These are phyloP conservation scores for Vanrija pseudolonga DNA, from an alignment of 1,284 basidiomycete species.

Conservation along the genomic window DNA sequence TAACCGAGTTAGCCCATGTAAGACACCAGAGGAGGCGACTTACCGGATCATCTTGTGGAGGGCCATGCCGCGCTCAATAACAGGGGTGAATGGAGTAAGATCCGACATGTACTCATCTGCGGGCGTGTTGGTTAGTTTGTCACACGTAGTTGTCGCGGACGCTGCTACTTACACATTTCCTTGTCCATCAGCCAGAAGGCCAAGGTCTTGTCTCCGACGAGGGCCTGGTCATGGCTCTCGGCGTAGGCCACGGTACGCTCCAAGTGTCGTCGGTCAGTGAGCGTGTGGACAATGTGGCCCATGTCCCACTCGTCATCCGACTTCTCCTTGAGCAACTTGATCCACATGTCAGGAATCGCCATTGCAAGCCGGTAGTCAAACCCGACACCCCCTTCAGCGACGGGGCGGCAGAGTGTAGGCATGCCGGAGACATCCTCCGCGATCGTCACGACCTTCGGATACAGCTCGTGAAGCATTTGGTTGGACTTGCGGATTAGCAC, in stretches of 20 bases:
- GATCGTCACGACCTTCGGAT: constrained; percentile 79
- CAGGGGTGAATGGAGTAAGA: constrained; percentile 73
- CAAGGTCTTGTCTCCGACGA: constrained; percentile 96
- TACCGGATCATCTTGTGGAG: constrained; percentile 97
- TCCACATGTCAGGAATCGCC: constrained; percentile 99
- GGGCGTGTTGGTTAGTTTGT: not conserved
- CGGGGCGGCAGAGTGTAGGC: constrained; percentile 85
- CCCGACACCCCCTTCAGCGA: constrained; percentile 79
- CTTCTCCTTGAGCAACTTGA: constrained; percentile 94
- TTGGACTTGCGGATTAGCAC: constrained; percentile 66
- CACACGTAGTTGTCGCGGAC: no score
- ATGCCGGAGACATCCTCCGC: constrained; percentile 97
- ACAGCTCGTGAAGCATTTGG: constrained; percentile 76
- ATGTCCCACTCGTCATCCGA: constrained; percentile 85
- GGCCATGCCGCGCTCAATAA: constrained; percentile 83
- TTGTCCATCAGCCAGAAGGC: constrained; percentile 99
- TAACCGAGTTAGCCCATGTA: constrained; percentile 42
- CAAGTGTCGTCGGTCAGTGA: constrained; percentile 81
- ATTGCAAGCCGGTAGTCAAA: constrained; percentile 98
- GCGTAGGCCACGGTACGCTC: constrained; percentile 94
- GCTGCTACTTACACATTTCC: constrained; percentile 85
- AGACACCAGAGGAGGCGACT: constrained; percentile 45
- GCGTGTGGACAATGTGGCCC: constrained; percentile 78
- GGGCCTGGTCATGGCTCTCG: constrained; percentile 95
- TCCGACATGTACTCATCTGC: constrained; percentile 94